Base-by-base conservation (phyloP, 140 eudicot genomes). In the Senecio squalidus region DNA sequence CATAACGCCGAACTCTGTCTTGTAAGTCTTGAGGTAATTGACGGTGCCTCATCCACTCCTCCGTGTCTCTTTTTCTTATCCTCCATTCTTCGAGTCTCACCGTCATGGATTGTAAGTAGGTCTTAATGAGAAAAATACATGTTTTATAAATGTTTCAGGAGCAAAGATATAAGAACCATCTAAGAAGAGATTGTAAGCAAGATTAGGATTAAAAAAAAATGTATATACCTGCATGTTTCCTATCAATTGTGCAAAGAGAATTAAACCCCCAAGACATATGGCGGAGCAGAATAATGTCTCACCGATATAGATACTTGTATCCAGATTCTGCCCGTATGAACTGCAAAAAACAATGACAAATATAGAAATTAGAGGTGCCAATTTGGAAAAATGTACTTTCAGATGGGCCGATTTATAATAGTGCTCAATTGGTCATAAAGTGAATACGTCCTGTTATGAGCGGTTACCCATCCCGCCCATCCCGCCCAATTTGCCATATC, bases 31-130 rank as follows among this genome's bases (percentile, higher is more conserved):
- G 66, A 38, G 99, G 95, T 52, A 92, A 68, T 55, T 87, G 99
- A 0, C 99, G 95, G 58, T 84, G 99, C 63, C 94, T 78, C 99
- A 92, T 92, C 95, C 99, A 92, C 55, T 92, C 96, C 62, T 92
- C 99, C 0, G 93, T 84, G 50, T 92, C 96, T 72, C 95, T 76
- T 69, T 80, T 77, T 64, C 75, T 92, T 27, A 88, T 66, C 49
- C 99, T 71, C 96, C 96, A 87, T 72, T 87, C 99, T 71, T 92
- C 99, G 1, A 88, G 74, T 67, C 95, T 84, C 47, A 92, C 81
- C 45, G 87, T 78, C 84, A 87, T 65, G 13, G 99, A 92, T 73
- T 82, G 86, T 84, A 92, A 55, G 39, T 92, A 92, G 11, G 93
- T 80, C 96, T 92, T 41, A 15, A 67, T 20, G 11, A 44, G 22